phyloP scores from a whole-genome alignment of 208 protist species.

The Wallacemonas sp. region DNA sequence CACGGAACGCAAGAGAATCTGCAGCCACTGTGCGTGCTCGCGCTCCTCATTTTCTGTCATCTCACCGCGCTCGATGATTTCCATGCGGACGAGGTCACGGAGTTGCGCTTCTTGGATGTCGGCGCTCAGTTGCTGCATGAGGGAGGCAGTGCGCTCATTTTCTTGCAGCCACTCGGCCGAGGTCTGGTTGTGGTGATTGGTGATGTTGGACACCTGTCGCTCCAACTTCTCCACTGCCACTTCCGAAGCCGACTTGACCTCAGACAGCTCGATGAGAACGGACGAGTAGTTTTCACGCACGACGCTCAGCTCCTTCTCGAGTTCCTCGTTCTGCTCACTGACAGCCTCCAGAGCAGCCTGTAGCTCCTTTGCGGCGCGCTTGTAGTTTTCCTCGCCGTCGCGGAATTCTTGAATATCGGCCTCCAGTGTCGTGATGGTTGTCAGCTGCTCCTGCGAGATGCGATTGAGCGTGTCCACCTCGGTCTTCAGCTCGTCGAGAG shows the following conservation, averaged over 20 bases:
- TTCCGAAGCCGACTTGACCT: constrained; percentile 30
- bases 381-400: constrained; percentile 31
- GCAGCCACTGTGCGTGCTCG: not conserved
- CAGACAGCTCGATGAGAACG: constrained; percentile 56
- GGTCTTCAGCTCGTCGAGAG: not conserved
- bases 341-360: constrained; percentile 18
- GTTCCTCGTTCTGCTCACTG: constrained; percentile 37
- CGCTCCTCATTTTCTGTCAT: not conserved
- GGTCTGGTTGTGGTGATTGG: constrained; percentile 12
- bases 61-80: constrained; percentile 11
- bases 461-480: constrained; percentile 15
- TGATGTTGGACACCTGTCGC: constrained; percentile 7
- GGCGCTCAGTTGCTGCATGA: not conserved
- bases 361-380: constrained; percentile 36
- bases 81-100: constrained; percentile 7
- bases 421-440: constrained; percentile 47
- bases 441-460: constrained; percentile 36
- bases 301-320: constrained; percentile 46
- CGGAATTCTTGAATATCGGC: constrained; percentile 36
- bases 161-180: constrained; percentile 10
- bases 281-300: constrained; percentile 70
- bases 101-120: constrained; percentile 18
- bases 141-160: not conserved
- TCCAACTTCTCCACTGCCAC: constrained; percentile 13
- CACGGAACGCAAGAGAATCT: not conserved